Base-by-base conservation (phyloP, 257 asterid species). In the Leonotis leonurus region DNA sequence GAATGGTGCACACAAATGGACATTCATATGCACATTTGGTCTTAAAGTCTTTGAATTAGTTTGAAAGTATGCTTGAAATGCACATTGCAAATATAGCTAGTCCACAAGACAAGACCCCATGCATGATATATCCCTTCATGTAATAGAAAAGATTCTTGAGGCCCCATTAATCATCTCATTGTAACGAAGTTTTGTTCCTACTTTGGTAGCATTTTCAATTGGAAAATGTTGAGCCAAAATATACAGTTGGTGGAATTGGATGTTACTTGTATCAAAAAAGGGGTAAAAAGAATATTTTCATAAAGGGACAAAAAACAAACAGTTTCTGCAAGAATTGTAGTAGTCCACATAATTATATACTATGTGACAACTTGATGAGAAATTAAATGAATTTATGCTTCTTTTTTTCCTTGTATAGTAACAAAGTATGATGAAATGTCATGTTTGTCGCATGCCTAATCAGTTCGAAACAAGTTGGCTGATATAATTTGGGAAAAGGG, bases 71-170 rank as follows among this genome's bases (percentile, higher is more conserved):
- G 21, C 40, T 45, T 57, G 17, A 59, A 60, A 59, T 67, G 62
- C 58, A 16, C 44, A 27, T 2, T n/a, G n/a, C n/a, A n/a, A n/a
- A n/a, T n/a, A n/a, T n/a, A n/a, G n/a, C n/a, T 46, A 44, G 40
- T 33, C 58, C 64, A 44, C 66, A 48, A n/a, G n/a, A 60, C n/a
- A n/a, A n/a, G n/a, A 32, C 52, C 17, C 58, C n/a, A n/a, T n/a
- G n/a, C n/a, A n/a, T n/a, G n/a, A n/a, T n/a, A 22, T n/a, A 14
- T 50, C 60, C 39, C 62, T 48, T 33, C 13, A 25, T 32, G 59
- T 52, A 61, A 69, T 62, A 46, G n/a, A n/a, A 70, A 49, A 70
- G 64, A 53, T 53, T 70, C 69, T 43, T n/a, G 40, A 69, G 74
- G 74, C 17, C 74, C 74, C 74, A 40, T 52, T 60, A 41, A 52